Conservation (phyloP, 164 flowering plant genomes). For the Magnolia officinalis region DNA sequence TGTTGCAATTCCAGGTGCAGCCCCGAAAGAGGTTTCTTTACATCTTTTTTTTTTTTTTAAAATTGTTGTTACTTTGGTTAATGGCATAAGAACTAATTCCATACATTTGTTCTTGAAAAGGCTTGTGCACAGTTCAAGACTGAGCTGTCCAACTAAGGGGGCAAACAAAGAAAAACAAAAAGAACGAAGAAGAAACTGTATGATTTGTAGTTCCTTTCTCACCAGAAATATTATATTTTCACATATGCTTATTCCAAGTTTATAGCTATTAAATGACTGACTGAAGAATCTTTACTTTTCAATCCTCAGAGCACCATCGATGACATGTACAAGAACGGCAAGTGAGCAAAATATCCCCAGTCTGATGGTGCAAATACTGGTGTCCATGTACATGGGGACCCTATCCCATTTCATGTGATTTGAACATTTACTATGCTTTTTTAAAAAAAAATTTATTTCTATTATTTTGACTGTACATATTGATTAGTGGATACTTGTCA, state of each 20-base stretch:
- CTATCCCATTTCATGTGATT: too few relatives aligned
- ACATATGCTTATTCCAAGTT: neutral
- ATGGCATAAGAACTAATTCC: too few relatives aligned
- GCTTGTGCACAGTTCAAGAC: neutral
- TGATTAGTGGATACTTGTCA: too few relatives aligned
- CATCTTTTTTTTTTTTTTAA: too few relatives aligned
- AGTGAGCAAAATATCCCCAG: constrained; percentile 1
- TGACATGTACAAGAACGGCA: constrained; percentile 58
- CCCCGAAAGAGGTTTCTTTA: too few relatives aligned
- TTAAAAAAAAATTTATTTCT: neutral
- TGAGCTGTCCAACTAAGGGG: neutral
- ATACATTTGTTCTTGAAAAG: too few relatives aligned
- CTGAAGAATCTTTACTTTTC: neutral
- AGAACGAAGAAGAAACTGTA: too few relatives aligned
- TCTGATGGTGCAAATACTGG: too few relatives aligned
- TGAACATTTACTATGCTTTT: neutral
- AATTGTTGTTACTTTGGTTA: too few relatives aligned
- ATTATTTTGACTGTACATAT: neutral
- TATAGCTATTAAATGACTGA: neutral
- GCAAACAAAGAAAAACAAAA: too few relatives aligned
- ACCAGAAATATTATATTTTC: neutral
- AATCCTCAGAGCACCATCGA: constrained; percentile 52
- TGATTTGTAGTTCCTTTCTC: neutral
- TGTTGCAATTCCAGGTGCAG: too few relatives aligned
- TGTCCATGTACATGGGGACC: neutral